A percentile compares a stretch with the other conserved stretches of the same genome.
Evolutionary conservation across 768 basidiomycete genomes (phyloP).

Genomic region (Tulasnella sp.): DNA sequence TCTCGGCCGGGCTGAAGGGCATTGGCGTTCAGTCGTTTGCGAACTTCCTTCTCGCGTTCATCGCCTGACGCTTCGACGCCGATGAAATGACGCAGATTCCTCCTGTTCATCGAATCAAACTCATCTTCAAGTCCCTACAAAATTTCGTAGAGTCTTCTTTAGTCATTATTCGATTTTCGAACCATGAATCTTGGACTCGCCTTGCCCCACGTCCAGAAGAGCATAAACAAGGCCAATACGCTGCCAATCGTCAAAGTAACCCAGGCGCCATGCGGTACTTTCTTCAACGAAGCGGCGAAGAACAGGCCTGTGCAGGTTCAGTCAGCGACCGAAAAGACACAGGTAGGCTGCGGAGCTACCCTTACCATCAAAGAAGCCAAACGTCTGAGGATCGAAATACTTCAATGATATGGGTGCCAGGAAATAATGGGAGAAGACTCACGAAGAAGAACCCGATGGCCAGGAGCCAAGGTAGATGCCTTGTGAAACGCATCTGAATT

Average conservation of each 20-base stretch:
- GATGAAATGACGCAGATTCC: constrained; percentile 46
- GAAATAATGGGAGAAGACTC: background rate
- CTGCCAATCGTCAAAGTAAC: constrained; percentile 49
- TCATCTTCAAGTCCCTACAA: constrained; percentile 42
- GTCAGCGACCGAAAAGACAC: background rate
- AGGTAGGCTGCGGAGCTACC: background rate
- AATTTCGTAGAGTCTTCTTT: background rate
- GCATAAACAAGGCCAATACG: constrained; percentile 41
- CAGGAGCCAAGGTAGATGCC: constrained; percentile 22
- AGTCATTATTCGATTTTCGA: too few species aligned
- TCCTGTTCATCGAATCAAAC: constrained; percentile 47
- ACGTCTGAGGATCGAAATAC: constrained; percentile 26
- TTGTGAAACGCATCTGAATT: constrained; percentile 25
- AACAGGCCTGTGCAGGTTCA: constrained; percentile 33
- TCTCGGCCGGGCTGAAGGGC: background rate
- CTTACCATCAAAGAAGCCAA: constrained; percentile 52
- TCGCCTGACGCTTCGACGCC: constrained; percentile 24
- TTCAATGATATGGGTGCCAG: background rate
- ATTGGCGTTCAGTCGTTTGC: background rate
- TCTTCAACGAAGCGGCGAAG: constrained; percentile 52
- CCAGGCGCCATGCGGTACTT: constrained; percentile 56
- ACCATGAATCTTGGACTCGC: constrained; percentile 19
- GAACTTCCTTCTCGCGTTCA: constrained; percentile 15
- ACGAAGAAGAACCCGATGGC: constrained; percentile 24
- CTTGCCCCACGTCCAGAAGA: constrained; percentile 60